phyloP scores from a whole-genome alignment of 768 basidiomycete genomes.

The Termitomyces sp. region DNA sequence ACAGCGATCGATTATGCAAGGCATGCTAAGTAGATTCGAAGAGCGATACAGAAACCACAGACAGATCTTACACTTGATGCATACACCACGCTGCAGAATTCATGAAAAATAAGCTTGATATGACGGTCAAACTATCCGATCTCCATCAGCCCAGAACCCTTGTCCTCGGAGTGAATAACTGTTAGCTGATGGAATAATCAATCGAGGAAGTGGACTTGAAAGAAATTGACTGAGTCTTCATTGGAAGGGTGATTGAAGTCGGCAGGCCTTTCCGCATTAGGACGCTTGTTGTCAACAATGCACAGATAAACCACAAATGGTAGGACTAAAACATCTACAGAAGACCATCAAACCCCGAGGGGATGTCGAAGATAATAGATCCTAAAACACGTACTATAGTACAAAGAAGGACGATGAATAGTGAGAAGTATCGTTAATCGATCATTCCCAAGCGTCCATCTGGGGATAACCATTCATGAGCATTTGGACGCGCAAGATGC shows the following conservation, averaged over 20 bases:
- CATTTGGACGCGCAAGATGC: conserved; percentile 1
- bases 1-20: neutral
- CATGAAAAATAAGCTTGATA: conserved; percentile 8
- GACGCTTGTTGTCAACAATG: neutral
- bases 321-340: neutral
- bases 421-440: neutral
- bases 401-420: neutral
- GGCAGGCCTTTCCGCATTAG: neutral
- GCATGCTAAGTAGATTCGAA: neutral
- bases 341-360: neutral
- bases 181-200: neutral
- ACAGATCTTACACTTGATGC: neutral
- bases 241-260: neutral
- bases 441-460: neutral
- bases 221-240: neutral
- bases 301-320: neutral
- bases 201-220: neutral
- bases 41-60: neutral
- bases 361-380: neutral
- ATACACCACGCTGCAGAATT: conserved; percentile 3
- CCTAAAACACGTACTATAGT: neutral
- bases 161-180: neutral
- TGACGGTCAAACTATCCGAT: neutral
- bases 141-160: neutral
- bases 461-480: conserved; percentile 3